phyloP scores from a whole-genome alignment of 2,329 filamentous ascomycete genomes.

The Helotiales sp. region DNA sequence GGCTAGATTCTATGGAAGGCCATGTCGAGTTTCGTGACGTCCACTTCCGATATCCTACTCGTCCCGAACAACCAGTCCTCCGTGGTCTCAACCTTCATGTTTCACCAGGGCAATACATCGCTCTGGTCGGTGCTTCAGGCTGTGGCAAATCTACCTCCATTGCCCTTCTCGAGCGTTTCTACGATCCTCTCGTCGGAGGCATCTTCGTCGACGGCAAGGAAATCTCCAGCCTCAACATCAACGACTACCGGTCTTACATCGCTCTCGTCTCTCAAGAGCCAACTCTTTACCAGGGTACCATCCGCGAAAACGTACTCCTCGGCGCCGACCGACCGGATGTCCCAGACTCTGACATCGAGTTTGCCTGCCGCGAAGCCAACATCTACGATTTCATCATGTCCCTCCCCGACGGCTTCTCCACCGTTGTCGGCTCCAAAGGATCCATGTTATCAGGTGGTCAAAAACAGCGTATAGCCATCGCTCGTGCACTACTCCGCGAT shows the following conservation, averaged over 20 bases:
- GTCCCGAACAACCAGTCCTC: conserved; percentile 88
- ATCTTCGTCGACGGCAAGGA: conserved; percentile 83
- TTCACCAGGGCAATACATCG: conserved; percentile 78
- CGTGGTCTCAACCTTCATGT: conserved; percentile 76
- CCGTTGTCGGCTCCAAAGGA: conserved; percentile 84
- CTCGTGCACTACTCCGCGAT: conserved; percentile 84
- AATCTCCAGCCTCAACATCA: conserved; percentile 78
- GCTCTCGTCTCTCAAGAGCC: conserved; percentile 93
- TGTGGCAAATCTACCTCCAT: conserved; percentile 96
- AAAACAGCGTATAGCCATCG: conserved; percentile 90
- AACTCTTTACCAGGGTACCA: conserved; percentile 89
- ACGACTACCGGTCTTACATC: conserved; percentile 80
- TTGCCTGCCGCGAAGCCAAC: conserved; percentile 85
- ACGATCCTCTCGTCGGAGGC: conserved; percentile 79
- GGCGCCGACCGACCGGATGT: conserved; percentile 68
- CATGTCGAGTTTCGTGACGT: conserved; percentile 87
- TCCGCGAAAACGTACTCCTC: conserved; percentile 86
- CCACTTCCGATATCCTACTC: conserved; percentile 90
- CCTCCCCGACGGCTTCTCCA: conserved; percentile 82
- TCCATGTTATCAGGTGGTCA: conserved; percentile 85
- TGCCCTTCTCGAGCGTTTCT: conserved; percentile 89
- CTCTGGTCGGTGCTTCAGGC: conserved; percentile 89
- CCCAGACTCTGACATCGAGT: conserved; percentile 69
- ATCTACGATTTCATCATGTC: conserved; percentile 91
- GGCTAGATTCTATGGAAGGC: conserved; percentile 66